Conservation (phyloP, 176 grass and related monocot species). For the Secale cereale region DNA sequence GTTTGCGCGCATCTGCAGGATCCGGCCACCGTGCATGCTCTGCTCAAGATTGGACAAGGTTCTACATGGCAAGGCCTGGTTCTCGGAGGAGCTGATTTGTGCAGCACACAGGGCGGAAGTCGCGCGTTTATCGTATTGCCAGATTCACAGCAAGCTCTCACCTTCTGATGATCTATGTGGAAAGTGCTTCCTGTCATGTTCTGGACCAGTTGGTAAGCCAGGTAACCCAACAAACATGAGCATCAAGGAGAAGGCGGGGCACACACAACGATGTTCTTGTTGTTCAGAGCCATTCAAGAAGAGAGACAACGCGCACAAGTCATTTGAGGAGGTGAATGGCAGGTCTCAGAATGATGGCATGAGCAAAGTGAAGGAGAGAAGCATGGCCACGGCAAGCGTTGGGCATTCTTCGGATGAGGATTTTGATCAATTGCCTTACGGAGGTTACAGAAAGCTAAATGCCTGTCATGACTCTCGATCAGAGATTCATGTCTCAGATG, state of each 20-base stretch:
- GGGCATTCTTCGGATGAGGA: slow-evolving; percentile 34
- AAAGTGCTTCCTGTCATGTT: slow-evolving; percentile 50
- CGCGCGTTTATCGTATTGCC: slow-evolving; percentile 60
- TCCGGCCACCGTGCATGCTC: slow-evolving; percentile 66
- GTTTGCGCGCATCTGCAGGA: slow-evolving; percentile 60
- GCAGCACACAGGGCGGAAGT: slow-evolving; percentile 66
- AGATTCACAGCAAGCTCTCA: slow-evolving; percentile 58
- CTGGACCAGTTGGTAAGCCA: slow-evolving; percentile 9
- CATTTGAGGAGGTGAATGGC: slow-evolving; percentile 16
- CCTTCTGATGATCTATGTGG: slow-evolving; percentile 53
- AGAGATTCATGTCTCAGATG: slow-evolving; percentile 38
- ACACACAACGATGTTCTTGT: slow-evolving; percentile 37
- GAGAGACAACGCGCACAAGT: not conserved
- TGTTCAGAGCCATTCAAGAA: slow-evolving; percentile 54
- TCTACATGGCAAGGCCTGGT: slow-evolving; percentile 61
- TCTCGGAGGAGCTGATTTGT: slow-evolving; percentile 73
- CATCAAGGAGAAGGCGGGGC: slow-evolving; percentile 28
- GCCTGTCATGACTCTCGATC: slow-evolving; percentile 46
- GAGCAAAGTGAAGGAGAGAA: slow-evolving; percentile 35
- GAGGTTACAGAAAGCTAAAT: slow-evolving; percentile 60
- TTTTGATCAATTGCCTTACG: slow-evolving; percentile 30
- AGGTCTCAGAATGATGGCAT: slow-evolving; percentile 13
- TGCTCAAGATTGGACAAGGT: slow-evolving; percentile 58
- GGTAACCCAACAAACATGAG: slow-evolving; percentile 20
- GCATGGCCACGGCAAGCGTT: slow-evolving; percentile 17